Conservation (phyloP, 2,329 filamentous ascomycete species). For the Hypoxylon sp. region DNA sequence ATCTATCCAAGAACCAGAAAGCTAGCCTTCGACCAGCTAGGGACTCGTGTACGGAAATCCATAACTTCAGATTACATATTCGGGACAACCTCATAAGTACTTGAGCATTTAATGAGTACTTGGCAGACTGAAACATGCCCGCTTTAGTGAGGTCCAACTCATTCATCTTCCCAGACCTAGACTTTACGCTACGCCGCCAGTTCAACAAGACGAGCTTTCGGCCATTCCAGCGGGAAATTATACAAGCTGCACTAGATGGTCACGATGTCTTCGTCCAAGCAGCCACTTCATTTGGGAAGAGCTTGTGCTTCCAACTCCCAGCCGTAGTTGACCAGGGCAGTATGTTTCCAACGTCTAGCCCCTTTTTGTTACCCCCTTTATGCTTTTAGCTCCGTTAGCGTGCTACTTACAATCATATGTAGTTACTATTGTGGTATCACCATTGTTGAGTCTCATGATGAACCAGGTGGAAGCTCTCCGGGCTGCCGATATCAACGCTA, state of each 20-base stretch:
- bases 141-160: constrained; percentile 53
- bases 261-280: constrained; percentile 96
- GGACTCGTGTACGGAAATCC: constrained; percentile 1
- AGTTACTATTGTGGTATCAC: constrained; percentile 82
- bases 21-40: constrained; percentile 3
- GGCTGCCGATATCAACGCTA: constrained; percentile 81
- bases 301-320: constrained; percentile 91
- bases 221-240: constrained; percentile 89
- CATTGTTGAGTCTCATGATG: constrained; percentile 91
- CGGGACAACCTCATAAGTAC: neutral
- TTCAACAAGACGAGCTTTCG: constrained; percentile 75
- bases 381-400: neutral
- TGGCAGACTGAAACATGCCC: constrained; percentile 48
- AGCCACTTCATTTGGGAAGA: constrained; percentile 92
- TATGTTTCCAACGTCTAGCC: constrained; percentile 61
- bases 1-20: constrained; percentile 4
- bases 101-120: neutral
- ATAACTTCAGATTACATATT: neutral
- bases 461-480: constrained; percentile 90
- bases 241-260: constrained; percentile 82
- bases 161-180: constrained; percentile 65
- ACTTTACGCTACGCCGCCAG: constrained; percentile 75
- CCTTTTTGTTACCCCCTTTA: constrained; percentile 2
- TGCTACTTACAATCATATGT: constrained; percentile 24
- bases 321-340: constrained; percentile 89